Conservation (phyloP, 345 rosid species). For the Eucalyptus camaldulensis region DNA sequence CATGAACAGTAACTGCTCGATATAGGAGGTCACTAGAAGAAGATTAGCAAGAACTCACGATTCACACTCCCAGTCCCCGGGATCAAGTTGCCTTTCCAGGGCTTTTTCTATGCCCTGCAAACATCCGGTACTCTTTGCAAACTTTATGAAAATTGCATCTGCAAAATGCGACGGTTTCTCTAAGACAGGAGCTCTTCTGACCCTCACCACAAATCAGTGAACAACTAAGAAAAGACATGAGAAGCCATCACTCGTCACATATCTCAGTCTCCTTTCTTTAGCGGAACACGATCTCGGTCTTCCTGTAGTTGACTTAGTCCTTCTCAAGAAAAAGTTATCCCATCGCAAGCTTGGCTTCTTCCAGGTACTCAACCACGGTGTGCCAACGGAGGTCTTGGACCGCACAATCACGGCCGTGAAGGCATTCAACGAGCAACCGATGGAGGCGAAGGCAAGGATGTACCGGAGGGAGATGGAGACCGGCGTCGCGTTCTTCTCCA, state of each 20-base stretch:
- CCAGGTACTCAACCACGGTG: not conserved
- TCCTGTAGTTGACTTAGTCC: constrained; percentile 41
- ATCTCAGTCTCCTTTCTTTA: constrained; percentile 85
- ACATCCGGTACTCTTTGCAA: constrained; percentile 74
- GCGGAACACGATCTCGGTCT: constrained; percentile 63
- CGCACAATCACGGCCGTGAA: not conserved
- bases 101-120: constrained; percentile 65
- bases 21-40: too few species aligned
- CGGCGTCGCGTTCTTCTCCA: constrained; percentile 21
- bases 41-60: constrained; percentile 45
- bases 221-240: not conserved
- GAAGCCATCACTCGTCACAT: constrained; percentile 40
- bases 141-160: constrained; percentile 77
- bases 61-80: constrained; percentile 93
- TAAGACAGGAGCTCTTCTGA: not conserved
- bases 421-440: constrained; percentile 13
- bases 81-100: constrained; percentile 62
- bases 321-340: constrained; percentile 37
- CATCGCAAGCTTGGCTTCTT: constrained; percentile 15
- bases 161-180: not conserved
- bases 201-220: not conserved
- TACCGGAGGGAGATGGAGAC: not conserved
- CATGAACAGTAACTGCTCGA: not conserved
- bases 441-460: constrained; percentile 18
- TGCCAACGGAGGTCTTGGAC: constrained; percentile 14